Conservation (phyloP, 2,329 filamentous ascomycete species). For the Fusarium nodosum region DNA sequence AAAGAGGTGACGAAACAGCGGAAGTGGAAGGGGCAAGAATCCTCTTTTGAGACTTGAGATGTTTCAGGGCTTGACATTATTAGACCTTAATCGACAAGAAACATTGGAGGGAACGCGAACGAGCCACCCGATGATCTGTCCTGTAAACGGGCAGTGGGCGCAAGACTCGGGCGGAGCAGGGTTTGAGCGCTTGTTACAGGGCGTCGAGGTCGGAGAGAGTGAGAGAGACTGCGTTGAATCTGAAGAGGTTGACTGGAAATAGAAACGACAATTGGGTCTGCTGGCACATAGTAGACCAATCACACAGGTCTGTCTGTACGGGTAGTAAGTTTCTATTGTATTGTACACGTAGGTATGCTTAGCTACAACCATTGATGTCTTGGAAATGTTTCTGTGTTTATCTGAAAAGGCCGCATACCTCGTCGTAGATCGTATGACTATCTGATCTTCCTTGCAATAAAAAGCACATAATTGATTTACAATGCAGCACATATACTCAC, state of each 20-base stretch:
- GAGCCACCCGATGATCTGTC: constrained; percentile 44
- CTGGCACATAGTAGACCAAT: constrained; percentile 16
- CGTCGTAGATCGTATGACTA: constrained; percentile 11
- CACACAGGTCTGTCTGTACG: not conserved
- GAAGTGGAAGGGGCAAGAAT: constrained; percentile 31
- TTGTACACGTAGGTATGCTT: no score
- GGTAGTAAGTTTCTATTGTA: no score
- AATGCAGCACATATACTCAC: not conserved
- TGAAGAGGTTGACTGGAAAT: constrained; percentile 18
- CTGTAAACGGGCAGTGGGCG: constrained; percentile 41
- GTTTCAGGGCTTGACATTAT: constrained; percentile 46
- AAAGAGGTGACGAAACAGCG: constrained; percentile 38
- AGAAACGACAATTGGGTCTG: constrained; percentile 11
- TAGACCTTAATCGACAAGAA: constrained; percentile 31
- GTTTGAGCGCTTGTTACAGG: constrained; percentile 42
- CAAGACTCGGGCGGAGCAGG: constrained; percentile 48
- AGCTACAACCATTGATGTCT: not conserved
- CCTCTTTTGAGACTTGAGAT: constrained; percentile 42
- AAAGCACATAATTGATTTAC: not conserved
- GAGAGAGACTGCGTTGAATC: not conserved
- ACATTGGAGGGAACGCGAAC: constrained; percentile 36
- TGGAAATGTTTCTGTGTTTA: not conserved
- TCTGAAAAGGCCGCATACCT: constrained; percentile 4
- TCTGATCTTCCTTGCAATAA: constrained; percentile 1
- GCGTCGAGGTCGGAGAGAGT: constrained; percentile 19